Percentiles rank a stretch among this genome's conserved stretches.
Conservation (phyloP, 129 eudicot genomes). For the Centaurea solstitialis region DNA sequence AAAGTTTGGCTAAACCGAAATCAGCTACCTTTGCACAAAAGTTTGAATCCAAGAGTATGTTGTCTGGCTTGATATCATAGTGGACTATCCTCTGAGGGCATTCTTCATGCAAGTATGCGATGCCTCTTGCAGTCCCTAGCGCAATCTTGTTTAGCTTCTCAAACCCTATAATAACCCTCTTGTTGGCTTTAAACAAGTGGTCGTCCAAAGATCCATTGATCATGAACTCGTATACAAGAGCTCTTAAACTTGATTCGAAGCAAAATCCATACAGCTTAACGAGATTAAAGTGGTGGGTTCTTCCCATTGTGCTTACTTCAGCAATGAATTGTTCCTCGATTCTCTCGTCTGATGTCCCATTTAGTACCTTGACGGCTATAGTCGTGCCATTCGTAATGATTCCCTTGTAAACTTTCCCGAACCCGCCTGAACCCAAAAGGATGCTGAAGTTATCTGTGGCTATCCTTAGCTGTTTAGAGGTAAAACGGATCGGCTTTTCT, state of each 20-base stretch:
- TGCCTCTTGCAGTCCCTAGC: slow-evolving; percentile 34
- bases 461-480: slow-evolving; percentile 25
- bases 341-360: slow-evolving; percentile 5
- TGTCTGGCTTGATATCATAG: slow-evolving; percentile 39
- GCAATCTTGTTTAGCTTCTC: slow-evolving; percentile 1
- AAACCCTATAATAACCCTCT: too few species aligned
- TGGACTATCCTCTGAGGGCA: slow-evolving; percentile 34
- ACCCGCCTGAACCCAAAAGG: slow-evolving; percentile 38
- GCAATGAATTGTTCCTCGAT: slow-evolving; percentile 40
- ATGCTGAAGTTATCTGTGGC: slow-evolving; percentile 20
- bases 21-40: slow-evolving; percentile 34
- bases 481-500: slow-evolving; percentile 25
- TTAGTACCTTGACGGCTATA: slow-evolving; percentile 32
- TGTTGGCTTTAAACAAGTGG: too few species aligned
- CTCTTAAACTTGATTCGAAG: too few species aligned
- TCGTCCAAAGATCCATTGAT: too few species aligned
- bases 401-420: slow-evolving; percentile 41
- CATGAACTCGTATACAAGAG: too few species aligned
- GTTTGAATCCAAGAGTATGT: slow-evolving; percentile 28
- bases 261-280: too few species aligned
- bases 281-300: too few species aligned
- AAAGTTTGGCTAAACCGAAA: slow-evolving; percentile 42
- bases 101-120: slow-evolving; percentile 34
- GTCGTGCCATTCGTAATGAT: slow-evolving; percentile 4
- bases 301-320: slow-evolving; percentile 28